Percentiles rank a stretch among this genome's conserved stretches.
phyloP scores from a whole-genome alignment of 192 early-diverging fungal genomes.

The Rhizoclosmatium globosum region DNA sequence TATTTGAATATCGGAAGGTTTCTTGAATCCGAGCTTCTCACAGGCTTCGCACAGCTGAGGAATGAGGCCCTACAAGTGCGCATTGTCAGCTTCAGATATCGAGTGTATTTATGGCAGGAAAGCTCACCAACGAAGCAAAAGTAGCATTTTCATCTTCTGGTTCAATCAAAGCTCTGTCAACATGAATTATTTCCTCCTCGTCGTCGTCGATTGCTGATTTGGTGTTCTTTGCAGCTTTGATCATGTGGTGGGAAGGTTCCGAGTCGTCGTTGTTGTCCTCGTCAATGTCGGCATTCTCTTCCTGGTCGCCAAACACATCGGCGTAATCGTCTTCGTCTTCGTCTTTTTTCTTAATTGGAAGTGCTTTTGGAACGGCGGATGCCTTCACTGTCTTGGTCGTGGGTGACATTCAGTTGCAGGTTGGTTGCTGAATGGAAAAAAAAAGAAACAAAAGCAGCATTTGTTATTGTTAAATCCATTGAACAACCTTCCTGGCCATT shows the following conservation, averaged over 20 bases:
- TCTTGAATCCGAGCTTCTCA: slow-evolving; percentile 85
- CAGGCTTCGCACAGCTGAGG: slow-evolving; percentile 89
- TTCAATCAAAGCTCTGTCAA: slow-evolving; percentile 20
- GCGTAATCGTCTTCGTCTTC: not conserved
- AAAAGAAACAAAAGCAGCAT: not conserved
- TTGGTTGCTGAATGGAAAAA: not conserved
- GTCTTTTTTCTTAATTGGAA: not conserved
- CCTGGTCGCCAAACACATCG: slow-evolving; percentile 4
- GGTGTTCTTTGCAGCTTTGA: not conserved
- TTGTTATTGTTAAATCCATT: slow-evolving; percentile 34
- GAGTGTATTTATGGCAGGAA: not conserved
- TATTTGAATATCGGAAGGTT: slow-evolving; percentile 90
- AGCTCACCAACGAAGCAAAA: slow-evolving; percentile 20
- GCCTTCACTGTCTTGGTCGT: not conserved
- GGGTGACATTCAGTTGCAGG: not conserved
- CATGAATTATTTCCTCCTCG: slow-evolving; percentile 23
- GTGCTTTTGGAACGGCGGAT: not conserved
- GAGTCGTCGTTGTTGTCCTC: not conserved
- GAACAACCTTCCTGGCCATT: slow-evolving; percentile 46
- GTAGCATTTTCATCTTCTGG: slow-evolving; percentile 29
- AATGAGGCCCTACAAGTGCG: slow-evolving; percentile 74
- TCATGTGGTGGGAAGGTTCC: slow-evolving; percentile 19
- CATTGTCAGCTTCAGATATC: not conserved
- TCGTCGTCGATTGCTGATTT: not conserved
- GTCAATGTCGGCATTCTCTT: not conserved